phyloP scores from a whole-genome alignment of 805 yeast genomes.

The Nakazawaea sp. region DNA sequence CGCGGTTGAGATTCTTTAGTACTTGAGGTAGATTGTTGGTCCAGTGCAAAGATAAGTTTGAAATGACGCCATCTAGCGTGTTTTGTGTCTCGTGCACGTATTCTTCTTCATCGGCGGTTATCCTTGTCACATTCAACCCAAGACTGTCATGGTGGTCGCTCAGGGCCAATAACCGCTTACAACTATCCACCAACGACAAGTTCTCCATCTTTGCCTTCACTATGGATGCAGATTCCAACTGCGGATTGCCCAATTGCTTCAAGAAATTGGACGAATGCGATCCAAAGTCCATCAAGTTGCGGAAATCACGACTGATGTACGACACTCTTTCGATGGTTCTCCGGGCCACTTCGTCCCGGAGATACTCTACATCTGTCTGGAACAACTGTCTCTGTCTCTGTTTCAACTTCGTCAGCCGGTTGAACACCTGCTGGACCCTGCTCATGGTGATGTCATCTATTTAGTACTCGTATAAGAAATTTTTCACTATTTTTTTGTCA shows the following conservation, averaged over 20 bases:
- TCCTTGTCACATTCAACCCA: slow-evolving; percentile 35
- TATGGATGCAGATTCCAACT: slow-evolving; percentile 31
- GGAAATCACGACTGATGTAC: slow-evolving; percentile 59
- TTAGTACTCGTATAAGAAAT: background rate
- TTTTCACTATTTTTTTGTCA: background rate
- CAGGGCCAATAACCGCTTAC: slow-evolving; percentile 42
- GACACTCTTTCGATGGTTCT: slow-evolving; percentile 72
- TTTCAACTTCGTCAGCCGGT: slow-evolving; percentile 50
- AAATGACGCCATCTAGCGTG: slow-evolving; percentile 62
- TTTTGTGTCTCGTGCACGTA: slow-evolving; percentile 32
- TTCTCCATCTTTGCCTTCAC: slow-evolving; percentile 47
- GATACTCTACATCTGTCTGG: slow-evolving; percentile 54
- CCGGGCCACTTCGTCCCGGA: slow-evolving; percentile 66
- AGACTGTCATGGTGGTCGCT: slow-evolving; percentile 24
- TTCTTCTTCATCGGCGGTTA: slow-evolving; percentile 63
- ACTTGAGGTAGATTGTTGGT: slow-evolving; percentile 74
- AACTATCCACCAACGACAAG: slow-evolving; percentile 63
- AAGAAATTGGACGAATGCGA: slow-evolving; percentile 57
- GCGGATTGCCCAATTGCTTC: slow-evolving; percentile 14
- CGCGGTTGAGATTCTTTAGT: slow-evolving; percentile 44
- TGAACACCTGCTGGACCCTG: slow-evolving; percentile 39
- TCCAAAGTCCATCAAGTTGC: slow-evolving; percentile 63
- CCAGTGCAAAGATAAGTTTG: slow-evolving; percentile 78
- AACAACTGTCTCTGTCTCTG: slow-evolving; percentile 52
- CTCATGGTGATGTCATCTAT: background rate